Evolutionary conservation across 345 rosid genomes (phyloP).

Genomic region (Pseudoturritis turrita): DNA sequence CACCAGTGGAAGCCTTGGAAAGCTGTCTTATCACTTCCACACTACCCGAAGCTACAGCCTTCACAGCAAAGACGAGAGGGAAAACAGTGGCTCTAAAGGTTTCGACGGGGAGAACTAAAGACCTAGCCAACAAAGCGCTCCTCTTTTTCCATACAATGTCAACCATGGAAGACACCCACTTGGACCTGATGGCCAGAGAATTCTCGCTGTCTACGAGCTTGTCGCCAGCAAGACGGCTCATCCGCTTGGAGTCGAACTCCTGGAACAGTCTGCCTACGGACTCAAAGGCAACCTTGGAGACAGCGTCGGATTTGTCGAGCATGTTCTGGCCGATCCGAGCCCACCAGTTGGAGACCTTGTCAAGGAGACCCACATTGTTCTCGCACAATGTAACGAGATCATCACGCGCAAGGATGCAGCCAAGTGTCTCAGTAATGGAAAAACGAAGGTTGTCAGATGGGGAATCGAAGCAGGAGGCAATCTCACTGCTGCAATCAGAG

Average conservation of each 20-base stretch:
- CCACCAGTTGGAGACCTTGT: constrained; percentile 92
- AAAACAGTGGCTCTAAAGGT: constrained; percentile 81
- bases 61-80: constrained; percentile 80
- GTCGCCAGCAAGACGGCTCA: constrained; percentile 94
- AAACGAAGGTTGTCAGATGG: constrained; percentile 67
- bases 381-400: constrained; percentile 89
- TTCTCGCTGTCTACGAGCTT: constrained; percentile 95
- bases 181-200: constrained; percentile 81
- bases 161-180: constrained; percentile 87
- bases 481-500: constrained; percentile 63
- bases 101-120: constrained; percentile 82
- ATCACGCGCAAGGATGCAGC: constrained; percentile 87
- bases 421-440: constrained; percentile 86
- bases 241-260: constrained; percentile 85
- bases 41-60: constrained; percentile 87
- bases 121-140: constrained; percentile 77
- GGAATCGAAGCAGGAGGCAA: constrained; percentile 77
- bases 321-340: constrained; percentile 71
- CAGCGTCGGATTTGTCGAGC: constrained; percentile 78
- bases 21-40: constrained; percentile 70
- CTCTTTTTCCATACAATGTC: constrained; percentile 81
- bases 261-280: constrained; percentile 87
- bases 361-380: constrained; percentile 70
- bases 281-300: constrained; percentile 94
- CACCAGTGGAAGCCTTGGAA: constrained; percentile 46